These are phyloP conservation scores for Thuja plicata DNA, from an alignment of 83 land plant species.

Conservation along the genomic window DNA sequence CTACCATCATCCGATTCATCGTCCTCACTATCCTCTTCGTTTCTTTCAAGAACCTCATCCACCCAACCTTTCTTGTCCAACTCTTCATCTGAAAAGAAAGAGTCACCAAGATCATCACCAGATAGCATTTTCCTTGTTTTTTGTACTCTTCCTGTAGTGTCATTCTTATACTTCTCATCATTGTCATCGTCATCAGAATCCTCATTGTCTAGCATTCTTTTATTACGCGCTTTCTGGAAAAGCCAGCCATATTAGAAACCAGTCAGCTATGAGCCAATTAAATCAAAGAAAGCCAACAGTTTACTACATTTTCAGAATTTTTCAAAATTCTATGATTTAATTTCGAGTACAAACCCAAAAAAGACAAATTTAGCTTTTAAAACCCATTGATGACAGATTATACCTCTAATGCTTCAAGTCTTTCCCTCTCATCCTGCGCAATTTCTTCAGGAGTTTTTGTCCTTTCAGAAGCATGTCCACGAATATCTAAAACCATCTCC, in stretches of 20 bases:
- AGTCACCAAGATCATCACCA: conserved; percentile 97
- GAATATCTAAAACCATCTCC: conserved; percentile 73
- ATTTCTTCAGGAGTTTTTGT: conserved; percentile 85
- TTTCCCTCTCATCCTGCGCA: conserved; percentile 84
- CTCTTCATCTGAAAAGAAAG: conserved; percentile 59
- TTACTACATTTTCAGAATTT: background rate
- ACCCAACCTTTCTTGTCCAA: conserved; percentile 65
- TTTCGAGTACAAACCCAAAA: background rate
- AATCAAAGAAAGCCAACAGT: background rate
- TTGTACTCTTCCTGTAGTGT: conserved; percentile 1
- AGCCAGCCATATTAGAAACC: conserved; percentile 3
- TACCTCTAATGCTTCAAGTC: conserved; percentile 87
- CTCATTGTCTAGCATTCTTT: conserved; percentile 74
- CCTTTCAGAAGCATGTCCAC: conserved; percentile 88
- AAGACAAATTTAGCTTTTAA: conserved; percentile 1
- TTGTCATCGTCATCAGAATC: conserved; percentile 61
- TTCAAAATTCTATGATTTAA: background rate
- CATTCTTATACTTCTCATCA: conserved; percentile 26
- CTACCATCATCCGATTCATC: conserved; percentile 28
- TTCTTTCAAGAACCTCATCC: conserved; percentile 68
- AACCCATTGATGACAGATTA: background rate
- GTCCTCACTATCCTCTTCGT: conserved; percentile 24
- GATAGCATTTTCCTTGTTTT: conserved; percentile 41
- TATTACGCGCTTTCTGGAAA: conserved; percentile 75
- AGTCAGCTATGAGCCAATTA: background rate